A percentile compares a stretch with the other conserved stretches of the same genome.
phyloP scores from a whole-genome alignment of 2,329 filamentous ascomycete species.

The Akanthomyces dipterigenus region DNA sequence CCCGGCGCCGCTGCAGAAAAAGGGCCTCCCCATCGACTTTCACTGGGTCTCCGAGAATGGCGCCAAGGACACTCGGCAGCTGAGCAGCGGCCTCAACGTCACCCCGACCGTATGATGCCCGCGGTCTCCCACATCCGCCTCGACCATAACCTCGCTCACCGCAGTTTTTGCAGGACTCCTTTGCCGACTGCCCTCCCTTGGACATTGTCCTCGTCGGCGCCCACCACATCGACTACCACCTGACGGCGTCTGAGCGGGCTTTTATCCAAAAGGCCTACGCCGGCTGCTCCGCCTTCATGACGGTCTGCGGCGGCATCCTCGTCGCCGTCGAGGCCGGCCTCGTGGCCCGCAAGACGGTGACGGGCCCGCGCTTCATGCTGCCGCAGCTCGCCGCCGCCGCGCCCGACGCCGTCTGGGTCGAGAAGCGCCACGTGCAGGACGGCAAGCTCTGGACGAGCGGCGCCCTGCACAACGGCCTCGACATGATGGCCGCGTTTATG shows the following conservation, averaged over 20 bases:
- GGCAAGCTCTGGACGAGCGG: conserved; percentile 32
- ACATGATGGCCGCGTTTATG: conserved; percentile 27
- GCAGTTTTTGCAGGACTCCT: conserved; percentile 30
- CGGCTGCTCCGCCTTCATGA: conserved; percentile 30
- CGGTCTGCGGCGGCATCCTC: conserved; percentile 32
- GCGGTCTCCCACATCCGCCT: too few species aligned
- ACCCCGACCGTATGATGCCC: conserved; percentile 23
- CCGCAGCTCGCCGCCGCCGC: conserved; percentile 19
- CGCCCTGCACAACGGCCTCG: conserved; percentile 27
- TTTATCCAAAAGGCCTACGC: conserved; percentile 30
- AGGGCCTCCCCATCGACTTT: conserved; percentile 24
- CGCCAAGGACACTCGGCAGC: conserved; percentile 10
- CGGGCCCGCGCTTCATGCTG: conserved; percentile 27
- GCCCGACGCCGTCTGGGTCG: conserved; percentile 30
- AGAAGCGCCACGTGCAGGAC: conserved; percentile 29
- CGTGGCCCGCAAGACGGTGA: conserved; percentile 30
- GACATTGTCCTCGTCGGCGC: conserved; percentile 37
- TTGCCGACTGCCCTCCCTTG: conserved; percentile 31
- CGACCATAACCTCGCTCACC: too few species aligned
- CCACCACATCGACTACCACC: conserved; percentile 20
- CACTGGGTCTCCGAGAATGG: conserved; percentile 29
- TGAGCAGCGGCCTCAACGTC: conserved; percentile 24
- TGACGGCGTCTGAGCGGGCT: conserved; percentile 26
- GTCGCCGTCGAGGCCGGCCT: conserved; percentile 28
- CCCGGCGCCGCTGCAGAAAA: conserved; percentile 12